phyloP scores from a whole-genome alignment of 441 rosid genomes.

The Croton laevigatus region DNA sequence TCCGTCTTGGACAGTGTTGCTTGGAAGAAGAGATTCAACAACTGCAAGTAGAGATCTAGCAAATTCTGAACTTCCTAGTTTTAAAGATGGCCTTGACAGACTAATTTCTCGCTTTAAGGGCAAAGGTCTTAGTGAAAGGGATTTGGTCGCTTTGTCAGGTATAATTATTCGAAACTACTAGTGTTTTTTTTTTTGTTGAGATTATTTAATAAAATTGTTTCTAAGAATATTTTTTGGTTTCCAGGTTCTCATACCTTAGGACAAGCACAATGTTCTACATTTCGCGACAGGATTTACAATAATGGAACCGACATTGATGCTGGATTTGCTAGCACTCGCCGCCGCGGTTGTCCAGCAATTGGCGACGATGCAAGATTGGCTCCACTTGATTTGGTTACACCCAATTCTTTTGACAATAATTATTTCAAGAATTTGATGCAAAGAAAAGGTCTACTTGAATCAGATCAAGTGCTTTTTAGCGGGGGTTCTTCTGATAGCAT shows the following conservation, averaged over 20 bases:
- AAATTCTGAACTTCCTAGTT: slow-evolving; percentile 36
- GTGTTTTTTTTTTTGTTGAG: too few relatives aligned
- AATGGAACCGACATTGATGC: slow-evolving; percentile 45
- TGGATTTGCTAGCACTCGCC: slow-evolving; percentile 44
- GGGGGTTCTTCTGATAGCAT: slow-evolving; percentile 46
- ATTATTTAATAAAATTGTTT: background rate
- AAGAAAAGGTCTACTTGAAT: slow-evolving; percentile 50
- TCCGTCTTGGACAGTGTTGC: slow-evolving; percentile 44
- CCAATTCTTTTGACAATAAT: slow-evolving; percentile 53
- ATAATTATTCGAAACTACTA: background rate
- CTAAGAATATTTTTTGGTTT: background rate
- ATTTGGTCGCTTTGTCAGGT: slow-evolving; percentile 60
- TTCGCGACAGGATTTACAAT: slow-evolving; percentile 42
- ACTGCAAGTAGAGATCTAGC: slow-evolving; percentile 35
- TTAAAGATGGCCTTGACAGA: slow-evolving; percentile 25
- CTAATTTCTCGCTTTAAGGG: slow-evolving; percentile 34
- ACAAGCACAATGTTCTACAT: slow-evolving; percentile 49
- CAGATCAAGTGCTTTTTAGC: slow-evolving; percentile 44
- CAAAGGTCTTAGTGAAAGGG: slow-evolving; percentile 50
- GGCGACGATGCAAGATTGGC: slow-evolving; percentile 36
- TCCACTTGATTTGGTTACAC: slow-evolving; percentile 54
- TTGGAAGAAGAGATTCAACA: slow-evolving; percentile 55
- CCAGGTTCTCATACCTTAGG: slow-evolving; percentile 58
- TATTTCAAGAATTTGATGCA: slow-evolving; percentile 50
- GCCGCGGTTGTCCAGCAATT: slow-evolving; percentile 30